phyloP scores from a whole-genome alignment of 163 green algal genomes.

The Coccomyxa subellipsoidea region DNA sequence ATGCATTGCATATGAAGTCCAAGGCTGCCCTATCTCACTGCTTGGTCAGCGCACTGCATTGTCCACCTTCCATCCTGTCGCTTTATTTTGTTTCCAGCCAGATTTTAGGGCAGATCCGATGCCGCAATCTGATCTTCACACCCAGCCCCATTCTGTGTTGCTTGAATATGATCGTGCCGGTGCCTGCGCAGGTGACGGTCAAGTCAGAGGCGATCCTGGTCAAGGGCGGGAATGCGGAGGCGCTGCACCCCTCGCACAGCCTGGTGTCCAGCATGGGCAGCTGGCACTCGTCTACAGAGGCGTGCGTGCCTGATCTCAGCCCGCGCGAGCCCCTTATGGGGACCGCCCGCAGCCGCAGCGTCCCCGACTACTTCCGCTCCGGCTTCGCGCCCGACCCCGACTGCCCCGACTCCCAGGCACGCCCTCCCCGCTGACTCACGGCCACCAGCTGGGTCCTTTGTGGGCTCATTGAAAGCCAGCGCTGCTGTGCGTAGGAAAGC shows the following conservation, averaged over 20 bases:
- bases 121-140: too few relatives aligned
- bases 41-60: too few relatives aligned
- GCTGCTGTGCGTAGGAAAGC: too few relatives aligned
- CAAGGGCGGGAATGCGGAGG: background rate
- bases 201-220: background rate
- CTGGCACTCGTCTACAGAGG: background rate
- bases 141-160: too few relatives aligned
- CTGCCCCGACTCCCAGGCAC: background rate
- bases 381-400: background rate
- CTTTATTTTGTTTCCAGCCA: too few relatives aligned
- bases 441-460: background rate
- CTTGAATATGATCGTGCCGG: too few relatives aligned
- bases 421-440: background rate
- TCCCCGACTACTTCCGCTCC: background rate
- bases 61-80: too few relatives aligned
- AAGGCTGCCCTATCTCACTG: too few relatives aligned
- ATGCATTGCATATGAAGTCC: too few relatives aligned
- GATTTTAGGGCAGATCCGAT: too few relatives aligned
- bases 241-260: background rate
- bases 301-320: background rate
- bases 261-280: background rate
- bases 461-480: background rate
- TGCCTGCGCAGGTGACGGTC: background rate
- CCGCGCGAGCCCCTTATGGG: too few relatives aligned
- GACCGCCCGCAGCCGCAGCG: background rate